Base-by-base conservation (phyloP, 345 rosid genomes). In the Acer yangbiense region DNA sequence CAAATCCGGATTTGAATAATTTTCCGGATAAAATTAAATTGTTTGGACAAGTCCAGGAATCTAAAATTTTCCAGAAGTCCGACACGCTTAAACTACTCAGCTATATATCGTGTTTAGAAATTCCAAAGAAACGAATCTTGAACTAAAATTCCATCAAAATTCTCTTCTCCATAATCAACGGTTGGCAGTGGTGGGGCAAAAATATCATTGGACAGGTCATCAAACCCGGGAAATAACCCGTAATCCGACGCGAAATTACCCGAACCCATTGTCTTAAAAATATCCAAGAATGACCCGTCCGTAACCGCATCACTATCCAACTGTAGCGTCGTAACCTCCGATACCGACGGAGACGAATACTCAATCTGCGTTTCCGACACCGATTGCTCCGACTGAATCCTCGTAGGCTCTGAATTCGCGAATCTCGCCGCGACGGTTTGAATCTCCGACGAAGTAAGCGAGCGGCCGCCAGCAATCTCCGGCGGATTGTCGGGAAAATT, bases 401-500 rank as follows among this genome's bases (percentile, higher is more conserved):
- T 71, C 13, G 65, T 57, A 54, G 79, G 74, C 63, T 76, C 82
- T 41, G 85, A 81, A 58, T 89, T 87, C 1, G 96, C 98, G 77
- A 89, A 90, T 13, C 68, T 79, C 9, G 88, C 88, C 9, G 93
- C 97, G 0, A 88, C 94, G 9, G 77, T 87, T 73, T 87, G 98
- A 13, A 93, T 92, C 80, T 90, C 86, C 0, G 87, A 1, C 0
- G 87, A 85, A 1, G 89, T n/a, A 3, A 94, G 80, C 3, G 90
- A 84, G 10, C 82, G 65, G 3, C 88, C 95, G 2, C 83, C 89
- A 9, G 83, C 80, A 35, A 92, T 90, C 10, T 83, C 83, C 0
- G 97, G 98, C 2, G 93, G 97, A 18, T 82, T 86, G 41, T 86
- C 83, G 1, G 98, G 98, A 74, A 94, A 92, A 76, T 92, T 94